phyloP scores from a whole-genome alignment of 1,139 yeast species.

The Geotrichum fermentans region DNA sequence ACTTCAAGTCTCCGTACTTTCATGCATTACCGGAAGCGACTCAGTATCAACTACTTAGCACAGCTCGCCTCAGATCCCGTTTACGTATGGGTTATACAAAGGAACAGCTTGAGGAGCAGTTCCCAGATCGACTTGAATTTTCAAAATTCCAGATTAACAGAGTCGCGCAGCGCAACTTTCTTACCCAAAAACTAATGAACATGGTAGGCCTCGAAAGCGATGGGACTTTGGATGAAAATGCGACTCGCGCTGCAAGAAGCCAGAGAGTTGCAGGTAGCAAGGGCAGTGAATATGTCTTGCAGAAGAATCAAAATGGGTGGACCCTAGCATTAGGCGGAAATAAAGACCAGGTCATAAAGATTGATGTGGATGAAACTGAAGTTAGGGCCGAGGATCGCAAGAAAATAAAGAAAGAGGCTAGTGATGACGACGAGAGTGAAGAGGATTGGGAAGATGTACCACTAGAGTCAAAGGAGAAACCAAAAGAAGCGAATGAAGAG shows the following conservation, averaged over 20 bases:
- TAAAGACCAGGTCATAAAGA: constrained; percentile 33
- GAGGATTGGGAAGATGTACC: constrained; percentile 62
- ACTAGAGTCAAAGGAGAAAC: constrained; percentile 16
- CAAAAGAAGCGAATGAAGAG: neutral
- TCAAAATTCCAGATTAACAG: constrained; percentile 89
- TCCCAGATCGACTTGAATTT: constrained; percentile 83
- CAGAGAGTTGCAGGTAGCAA: constrained; percentile 81
- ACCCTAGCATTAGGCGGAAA: constrained; percentile 58
- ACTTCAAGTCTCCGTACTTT: constrained; percentile 41
- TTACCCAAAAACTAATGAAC: constrained; percentile 82
- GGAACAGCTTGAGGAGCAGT: constrained; percentile 73
- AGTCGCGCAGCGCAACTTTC: constrained; percentile 85
- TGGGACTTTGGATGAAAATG: constrained; percentile 33
- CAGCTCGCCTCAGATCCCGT: constrained; percentile 75
- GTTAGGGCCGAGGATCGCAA: constrained; percentile 27
- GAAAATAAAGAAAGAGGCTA: constrained; percentile 8
- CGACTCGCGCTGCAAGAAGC: constrained; percentile 27
- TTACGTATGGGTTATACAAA: constrained; percentile 92
- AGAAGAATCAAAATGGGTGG: constrained; percentile 83
- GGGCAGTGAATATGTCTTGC: constrained; percentile 68
- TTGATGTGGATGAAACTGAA: constrained; percentile 22
- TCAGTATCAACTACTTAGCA: constrained; percentile 82
- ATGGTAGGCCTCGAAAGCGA: constrained; percentile 78
- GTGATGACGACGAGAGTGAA: constrained; percentile 34
- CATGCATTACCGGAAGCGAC: constrained; percentile 59